Evolutionary conservation across 2,329 filamentous ascomycete genomes (phyloP), one percentile per base, ranked within the genome.

Genomic region (Paracorniculantispora psalliotae): DNA sequence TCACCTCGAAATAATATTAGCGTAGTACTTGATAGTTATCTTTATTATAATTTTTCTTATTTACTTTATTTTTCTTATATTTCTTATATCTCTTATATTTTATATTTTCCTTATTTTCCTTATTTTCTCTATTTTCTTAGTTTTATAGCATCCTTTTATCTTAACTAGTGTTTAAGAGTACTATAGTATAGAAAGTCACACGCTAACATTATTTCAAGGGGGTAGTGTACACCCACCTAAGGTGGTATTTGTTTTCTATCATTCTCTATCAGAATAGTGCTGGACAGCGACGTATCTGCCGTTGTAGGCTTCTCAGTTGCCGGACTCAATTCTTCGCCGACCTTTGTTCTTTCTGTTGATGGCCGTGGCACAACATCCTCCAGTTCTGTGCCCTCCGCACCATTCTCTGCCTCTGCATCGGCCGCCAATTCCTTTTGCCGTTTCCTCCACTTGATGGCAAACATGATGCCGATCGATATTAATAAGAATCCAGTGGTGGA

Each of bases 401-500:
- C 19, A 15, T 19, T 13, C 21, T 37, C 43, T 15, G 39, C 23
- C 21, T 17, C 39, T 5, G 37, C 23, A 17, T 26, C 28, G 19
- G 19, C 56, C 4, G 56, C 56, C 21, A n/a, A 10, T 2, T 26
- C 37, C 37, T 57, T 35, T 44, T 43, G 33, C 50, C 57, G 60
- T 13, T 30, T 50, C 59, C 59, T 58, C 30, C 56, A 59, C 28
- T 37, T 35, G 4, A 59, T 52, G 13, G 37, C 37, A 52, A 59
- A 23, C 61, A 65, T 62, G 37, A 50, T 37, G 9, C 51, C 61
- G 9, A 61, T 57, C 7, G 54, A 52, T 13, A 59, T 21, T 19
- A 64, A 15, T 12, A 65, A 30, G 47, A 65, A 41, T 1, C 57
- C 53, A 1, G 61, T 61, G 6, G 63, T 65, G 48, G 59, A 61